Percentiles rank a stretch among this genome's conserved stretches.
Evolutionary conservation across 495 filamentous ascomycete species (phyloP).

Genomic region (Penicillium coprophilum): DNA sequence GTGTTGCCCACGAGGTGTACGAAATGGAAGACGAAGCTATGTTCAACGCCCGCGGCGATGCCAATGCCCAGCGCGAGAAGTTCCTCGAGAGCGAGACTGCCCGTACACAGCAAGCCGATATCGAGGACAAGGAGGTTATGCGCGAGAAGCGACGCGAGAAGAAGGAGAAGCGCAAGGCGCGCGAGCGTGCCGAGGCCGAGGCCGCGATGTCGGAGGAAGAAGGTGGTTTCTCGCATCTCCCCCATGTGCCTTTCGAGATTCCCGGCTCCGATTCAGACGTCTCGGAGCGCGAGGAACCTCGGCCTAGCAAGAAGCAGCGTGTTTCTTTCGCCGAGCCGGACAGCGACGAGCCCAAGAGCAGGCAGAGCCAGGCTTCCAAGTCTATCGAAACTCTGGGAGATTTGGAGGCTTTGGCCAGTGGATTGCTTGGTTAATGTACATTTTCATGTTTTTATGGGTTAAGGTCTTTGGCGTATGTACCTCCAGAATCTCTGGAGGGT

Average conservation of each 20-base stretch:
- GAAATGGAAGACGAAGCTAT: conserved; percentile 79
- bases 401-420: conserved; percentile 83
- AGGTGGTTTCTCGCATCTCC: conserved; percentile 43
- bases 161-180: conserved; percentile 78
- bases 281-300: conserved; percentile 28
- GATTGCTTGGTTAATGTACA: conserved; percentile 59
- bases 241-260: conserved; percentile 37
- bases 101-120: conserved; percentile 73
- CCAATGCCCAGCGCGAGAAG: conserved; percentile 67
- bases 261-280: conserved; percentile 17
- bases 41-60: conserved; percentile 71
- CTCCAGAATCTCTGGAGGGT: conserved; percentile 3
- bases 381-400: conserved; percentile 80
- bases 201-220: conserved; percentile 39
- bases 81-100: conserved; percentile 74
- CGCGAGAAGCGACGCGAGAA: conserved; percentile 82
- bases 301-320: conserved; percentile 49
- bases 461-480: conserved; percentile 10
- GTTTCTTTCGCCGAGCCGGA: conserved; percentile 34
- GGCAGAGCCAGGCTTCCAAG: conserved; percentile 48
- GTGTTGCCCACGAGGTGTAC: conserved; percentile 77
- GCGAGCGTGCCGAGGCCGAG: conserved; percentile 59
- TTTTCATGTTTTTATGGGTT: conserved; percentile 12
- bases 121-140: conserved; percentile 74
- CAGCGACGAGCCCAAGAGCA: conserved; percentile 41